These are phyloP conservation scores for Kockovaella imperatae DNA, from an alignment of 768 basidiomycete genomes.

Conservation along the genomic window DNA sequence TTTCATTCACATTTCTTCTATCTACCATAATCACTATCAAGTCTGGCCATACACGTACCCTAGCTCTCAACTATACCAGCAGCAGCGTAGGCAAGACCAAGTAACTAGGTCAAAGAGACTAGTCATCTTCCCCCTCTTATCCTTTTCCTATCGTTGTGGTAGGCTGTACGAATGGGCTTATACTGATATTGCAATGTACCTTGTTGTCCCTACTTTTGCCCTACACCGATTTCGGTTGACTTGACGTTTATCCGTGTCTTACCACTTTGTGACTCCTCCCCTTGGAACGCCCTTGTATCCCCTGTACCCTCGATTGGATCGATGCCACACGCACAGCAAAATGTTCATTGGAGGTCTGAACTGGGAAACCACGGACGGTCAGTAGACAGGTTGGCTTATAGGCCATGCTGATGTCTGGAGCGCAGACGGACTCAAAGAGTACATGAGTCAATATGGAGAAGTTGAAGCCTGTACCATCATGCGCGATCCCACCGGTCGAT, in stretches of 20 bases:
- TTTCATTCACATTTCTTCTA: constrained; percentile 42
- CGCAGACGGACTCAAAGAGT: constrained; percentile 52
- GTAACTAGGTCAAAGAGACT: not conserved
- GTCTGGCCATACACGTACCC: too few relatives aligned
- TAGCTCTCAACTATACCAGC: constrained; percentile 49
- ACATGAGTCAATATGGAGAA: constrained; percentile 92
- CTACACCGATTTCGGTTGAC: too few relatives aligned
- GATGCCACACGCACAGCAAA: constrained; percentile 56
- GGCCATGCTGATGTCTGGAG: too few relatives aligned
- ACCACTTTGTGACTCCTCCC: not conserved
- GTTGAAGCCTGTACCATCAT: constrained; percentile 98
- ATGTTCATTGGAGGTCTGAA: constrained; percentile 99
- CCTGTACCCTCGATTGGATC: constrained; percentile 12
- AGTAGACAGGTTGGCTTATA: too few relatives aligned
- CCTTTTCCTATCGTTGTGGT: not conserved
- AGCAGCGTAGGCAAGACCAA: not conserved
- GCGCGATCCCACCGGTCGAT: constrained; percentile 90
- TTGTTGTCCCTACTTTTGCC: too few relatives aligned
- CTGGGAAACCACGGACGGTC: constrained; percentile 99
- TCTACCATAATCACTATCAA: too few relatives aligned
- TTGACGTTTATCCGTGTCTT: not conserved
- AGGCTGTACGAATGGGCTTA: not conserved
- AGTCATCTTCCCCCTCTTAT: not conserved
- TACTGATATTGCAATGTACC: too few relatives aligned
- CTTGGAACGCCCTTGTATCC: not conserved